Conservation (phyloP, 2,329 filamentous ascomycete genomes). For the Pezicula neosporulosa region DNA sequence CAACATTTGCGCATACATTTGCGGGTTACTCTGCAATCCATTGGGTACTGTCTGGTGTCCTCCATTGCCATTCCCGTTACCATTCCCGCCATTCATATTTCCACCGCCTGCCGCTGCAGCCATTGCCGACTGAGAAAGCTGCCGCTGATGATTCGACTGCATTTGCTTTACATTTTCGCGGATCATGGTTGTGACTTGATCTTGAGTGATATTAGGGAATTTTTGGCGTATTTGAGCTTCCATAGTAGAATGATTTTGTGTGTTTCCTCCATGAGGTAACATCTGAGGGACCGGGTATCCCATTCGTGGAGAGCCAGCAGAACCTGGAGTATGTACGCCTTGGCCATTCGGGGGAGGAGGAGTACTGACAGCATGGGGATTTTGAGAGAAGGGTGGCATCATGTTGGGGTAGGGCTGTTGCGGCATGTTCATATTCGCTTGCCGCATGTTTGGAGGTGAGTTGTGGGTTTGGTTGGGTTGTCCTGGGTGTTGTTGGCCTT, state of each 20-base stretch:
- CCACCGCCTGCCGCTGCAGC: conserved; percentile 42
- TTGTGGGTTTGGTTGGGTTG: conserved; percentile 25
- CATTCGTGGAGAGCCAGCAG: conserved; percentile 25
- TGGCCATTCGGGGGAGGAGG: conserved; percentile 23
- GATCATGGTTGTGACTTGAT: conserved; percentile 50
- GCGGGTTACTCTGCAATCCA: conserved; percentile 38
- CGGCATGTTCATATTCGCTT: conserved; percentile 21
- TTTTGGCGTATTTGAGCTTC: conserved; percentile 21
- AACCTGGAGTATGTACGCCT: conserved; percentile 16
- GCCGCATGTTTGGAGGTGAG: conserved; percentile 40
- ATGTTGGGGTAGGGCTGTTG: conserved; percentile 34
- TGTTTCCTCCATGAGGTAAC: no score
- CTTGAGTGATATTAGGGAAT: conserved; percentile 37
- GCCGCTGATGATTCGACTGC: conserved; percentile 38
- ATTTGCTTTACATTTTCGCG: conserved; percentile 34
- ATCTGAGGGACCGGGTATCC: conserved; percentile 6
- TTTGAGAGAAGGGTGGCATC: conserved; percentile 47
- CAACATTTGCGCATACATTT: conserved; percentile 50
- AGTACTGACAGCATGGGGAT: conserved; percentile 44
- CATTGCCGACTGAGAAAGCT: conserved; percentile 47
- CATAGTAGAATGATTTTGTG: conserved; percentile 3
- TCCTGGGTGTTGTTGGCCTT: conserved; percentile 26
- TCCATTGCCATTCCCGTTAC: conserved; percentile 14
- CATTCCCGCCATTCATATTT: conserved; percentile 10
- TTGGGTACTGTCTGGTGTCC: conserved; percentile 8